Evolutionary conservation across 2,329 filamentous ascomycete genomes (phyloP).

Genomic region (Scedosporium minutisporum): DNA sequence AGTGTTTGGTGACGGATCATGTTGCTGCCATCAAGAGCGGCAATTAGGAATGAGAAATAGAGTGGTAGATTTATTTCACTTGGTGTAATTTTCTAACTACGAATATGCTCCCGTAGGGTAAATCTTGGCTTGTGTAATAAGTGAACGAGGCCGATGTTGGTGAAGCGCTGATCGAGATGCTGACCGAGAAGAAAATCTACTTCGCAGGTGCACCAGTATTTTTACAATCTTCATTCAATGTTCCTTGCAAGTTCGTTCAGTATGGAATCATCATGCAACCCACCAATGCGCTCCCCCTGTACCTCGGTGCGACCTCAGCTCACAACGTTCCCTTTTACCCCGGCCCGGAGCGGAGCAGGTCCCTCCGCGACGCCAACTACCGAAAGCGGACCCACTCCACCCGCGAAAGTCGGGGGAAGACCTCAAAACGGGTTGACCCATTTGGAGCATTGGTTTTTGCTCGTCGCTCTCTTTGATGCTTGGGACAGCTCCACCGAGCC

Average conservation of each 20-base stretch:
- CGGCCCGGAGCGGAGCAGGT: neutral
- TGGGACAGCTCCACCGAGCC: no score
- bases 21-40: conserved; percentile 14
- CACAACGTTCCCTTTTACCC: no score
- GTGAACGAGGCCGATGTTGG: no score
- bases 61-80: neutral
- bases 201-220: no score
- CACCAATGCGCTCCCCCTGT: neutral
- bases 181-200: no score
- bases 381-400: neutral
- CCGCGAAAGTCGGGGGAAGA: neutral
- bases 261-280: no score
- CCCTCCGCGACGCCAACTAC: neutral
- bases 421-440: neutral
- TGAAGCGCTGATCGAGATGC: no score
- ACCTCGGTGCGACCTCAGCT: neutral
- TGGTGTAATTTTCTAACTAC: neutral
- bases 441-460: no score
- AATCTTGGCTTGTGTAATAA: neutral
- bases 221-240: no score
- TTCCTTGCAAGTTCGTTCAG: no score
- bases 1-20: conserved; percentile 34
- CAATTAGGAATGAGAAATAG: neutral
- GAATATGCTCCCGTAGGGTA: no score
- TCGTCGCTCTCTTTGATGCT: no score